A percentile compares a stretch with the other conserved stretches of the same genome.
phyloP scores from a whole-genome alignment of 805 yeast species.

The Pichia eremophila region DNA sequence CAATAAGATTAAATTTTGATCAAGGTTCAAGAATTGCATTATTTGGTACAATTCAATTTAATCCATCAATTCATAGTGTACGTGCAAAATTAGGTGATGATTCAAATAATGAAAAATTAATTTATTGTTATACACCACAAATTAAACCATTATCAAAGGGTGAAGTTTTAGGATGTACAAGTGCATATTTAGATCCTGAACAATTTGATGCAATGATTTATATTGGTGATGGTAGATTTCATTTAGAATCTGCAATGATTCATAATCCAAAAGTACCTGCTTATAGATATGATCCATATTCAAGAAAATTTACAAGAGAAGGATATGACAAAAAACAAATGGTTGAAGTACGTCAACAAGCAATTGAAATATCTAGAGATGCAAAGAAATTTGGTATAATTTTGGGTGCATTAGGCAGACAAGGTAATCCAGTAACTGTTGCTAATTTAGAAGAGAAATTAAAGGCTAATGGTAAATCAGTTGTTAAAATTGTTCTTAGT shows the following conservation, averaged over 20 bases:
- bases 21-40: conserved; percentile 63
- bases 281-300: conserved; percentile 90
- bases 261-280: conserved; percentile 93
- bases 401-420: conserved; percentile 90
- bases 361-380: conserved; percentile 50
- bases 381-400: conserved; percentile 74
- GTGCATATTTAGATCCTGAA: conserved; percentile 61
- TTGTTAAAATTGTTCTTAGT: conserved; percentile 74
- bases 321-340: conserved; percentile 80
- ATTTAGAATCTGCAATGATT: conserved; percentile 91
- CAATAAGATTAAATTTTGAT: conserved; percentile 61
- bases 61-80: conserved; percentile 82
- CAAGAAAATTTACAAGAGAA: conserved; percentile 83
- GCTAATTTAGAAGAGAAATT: conserved; percentile 53
- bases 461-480: conserved; percentile 45
- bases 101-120: conserved; percentile 28
- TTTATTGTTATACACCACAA: conserved; percentile 78
- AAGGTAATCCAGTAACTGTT: conserved; percentile 78
- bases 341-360: conserved; percentile 63
- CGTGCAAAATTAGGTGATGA: conserved; percentile 45
- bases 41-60: conserved; percentile 95
- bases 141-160: conserved; percentile 89
- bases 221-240: conserved; percentile 94
- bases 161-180: conserved; percentile 93
- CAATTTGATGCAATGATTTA: conserved; percentile 76